Conservation (phyloP, 345 rosid species). For the Alliaria petiolata region DNA sequence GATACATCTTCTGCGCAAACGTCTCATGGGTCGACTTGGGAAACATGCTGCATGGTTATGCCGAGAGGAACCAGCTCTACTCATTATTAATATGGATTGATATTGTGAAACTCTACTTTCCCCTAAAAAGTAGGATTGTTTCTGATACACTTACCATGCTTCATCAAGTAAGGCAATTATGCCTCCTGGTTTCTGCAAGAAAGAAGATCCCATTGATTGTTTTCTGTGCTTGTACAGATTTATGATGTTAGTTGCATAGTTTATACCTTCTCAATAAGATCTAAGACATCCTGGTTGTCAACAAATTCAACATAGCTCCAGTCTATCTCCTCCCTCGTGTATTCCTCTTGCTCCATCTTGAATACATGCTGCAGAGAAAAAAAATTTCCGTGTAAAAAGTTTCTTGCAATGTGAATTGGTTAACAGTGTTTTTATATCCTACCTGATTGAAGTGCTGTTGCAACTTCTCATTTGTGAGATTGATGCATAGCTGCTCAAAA, state of each 20-base stretch:
- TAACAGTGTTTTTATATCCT: not conserved
- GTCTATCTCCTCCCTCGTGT: slow-evolving; percentile 62
- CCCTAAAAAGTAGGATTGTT: not conserved
- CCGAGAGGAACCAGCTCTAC: not conserved
- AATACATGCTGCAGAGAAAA: slow-evolving; percentile 59
- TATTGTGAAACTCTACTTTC: not conserved
- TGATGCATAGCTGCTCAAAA: slow-evolving; percentile 80
- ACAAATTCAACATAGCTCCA: slow-evolving; percentile 83
- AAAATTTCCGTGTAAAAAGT: not conserved
- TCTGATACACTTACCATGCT: slow-evolving; percentile 53
- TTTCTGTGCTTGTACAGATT: not conserved
- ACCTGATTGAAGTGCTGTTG: slow-evolving; percentile 86
- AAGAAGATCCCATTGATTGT: not conserved
- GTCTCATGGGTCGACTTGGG: slow-evolving; percentile 85
- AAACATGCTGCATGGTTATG: slow-evolving; percentile 59
- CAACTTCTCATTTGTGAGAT: slow-evolving; percentile 74
- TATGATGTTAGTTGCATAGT: not conserved
- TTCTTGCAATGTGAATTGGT: slow-evolving; percentile 3
- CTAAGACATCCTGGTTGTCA: slow-evolving; percentile 75
- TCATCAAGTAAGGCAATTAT: slow-evolving; percentile 73
- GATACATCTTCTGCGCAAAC: slow-evolving; percentile 75
- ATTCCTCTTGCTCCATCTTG: slow-evolving; percentile 81
- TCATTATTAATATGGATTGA: not conserved
- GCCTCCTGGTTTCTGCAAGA: slow-evolving; percentile 79
- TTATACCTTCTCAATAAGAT: slow-evolving; percentile 65